Percentiles rank a stretch among this genome's conserved stretches.
These are phyloP conservation scores for Mycena rosella DNA, from an alignment of 768 basidiomycete genomes.

Conservation along the genomic window DNA sequence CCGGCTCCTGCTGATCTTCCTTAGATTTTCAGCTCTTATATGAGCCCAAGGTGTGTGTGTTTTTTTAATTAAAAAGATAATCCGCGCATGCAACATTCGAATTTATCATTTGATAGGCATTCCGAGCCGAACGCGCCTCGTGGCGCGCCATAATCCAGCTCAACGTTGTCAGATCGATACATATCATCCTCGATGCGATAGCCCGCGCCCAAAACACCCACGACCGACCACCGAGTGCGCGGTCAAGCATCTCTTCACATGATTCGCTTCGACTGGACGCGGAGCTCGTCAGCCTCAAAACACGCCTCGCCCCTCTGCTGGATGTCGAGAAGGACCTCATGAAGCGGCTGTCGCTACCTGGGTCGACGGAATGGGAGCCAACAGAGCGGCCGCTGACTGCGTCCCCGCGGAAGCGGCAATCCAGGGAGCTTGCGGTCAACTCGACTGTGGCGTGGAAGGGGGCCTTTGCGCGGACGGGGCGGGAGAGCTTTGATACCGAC, in stretches of 20 bases:
- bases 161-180: constrained; percentile 76
- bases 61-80: constrained; percentile 6
- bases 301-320: constrained; percentile 76
- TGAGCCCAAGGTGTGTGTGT: constrained; percentile 71
- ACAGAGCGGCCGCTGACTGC: constrained; percentile 48
- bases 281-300: constrained; percentile 72
- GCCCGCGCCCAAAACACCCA: constrained; percentile 47
- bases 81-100: background rate
- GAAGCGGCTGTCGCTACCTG: constrained; percentile 69
- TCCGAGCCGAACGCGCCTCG: constrained; percentile 70
- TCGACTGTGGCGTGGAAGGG: constrained; percentile 67
- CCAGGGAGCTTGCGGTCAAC: constrained; percentile 66
- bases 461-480: constrained; percentile 56
- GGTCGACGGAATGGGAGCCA: constrained; percentile 57
- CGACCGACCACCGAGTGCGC: constrained; percentile 35
- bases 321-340: constrained; percentile 78
- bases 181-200: constrained; percentile 66
- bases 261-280: constrained; percentile 47
- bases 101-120: constrained; percentile 56
- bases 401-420: constrained; percentile 31
- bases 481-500: constrained; percentile 59
- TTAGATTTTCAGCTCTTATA: constrained; percentile 75
- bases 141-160: constrained; percentile 80
- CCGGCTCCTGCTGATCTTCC: constrained; percentile 34
- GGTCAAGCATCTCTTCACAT: constrained; percentile 28